Evolutionary conservation across 495 filamentous ascomycete genomes (phyloP).

Genomic region (Coniosporium apollinis): DNA sequence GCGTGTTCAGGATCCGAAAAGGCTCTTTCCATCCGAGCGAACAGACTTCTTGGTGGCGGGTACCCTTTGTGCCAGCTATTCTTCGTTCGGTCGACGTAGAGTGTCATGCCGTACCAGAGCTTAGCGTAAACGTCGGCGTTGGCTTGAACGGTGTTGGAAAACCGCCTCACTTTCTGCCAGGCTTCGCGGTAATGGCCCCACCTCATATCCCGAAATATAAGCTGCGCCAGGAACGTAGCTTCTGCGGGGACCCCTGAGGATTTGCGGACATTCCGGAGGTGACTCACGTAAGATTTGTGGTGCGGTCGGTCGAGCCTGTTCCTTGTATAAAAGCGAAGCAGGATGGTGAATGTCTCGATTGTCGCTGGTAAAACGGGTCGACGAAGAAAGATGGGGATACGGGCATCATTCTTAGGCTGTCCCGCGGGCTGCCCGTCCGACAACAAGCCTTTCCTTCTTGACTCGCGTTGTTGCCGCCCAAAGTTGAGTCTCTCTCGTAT

Average conservation of each 20-base stretch:
- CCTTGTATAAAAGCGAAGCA: no score
- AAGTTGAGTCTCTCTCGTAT: conserved; percentile 46
- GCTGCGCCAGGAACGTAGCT: no score
- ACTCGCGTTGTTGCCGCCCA: conserved; percentile 29
- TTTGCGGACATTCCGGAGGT: no score
- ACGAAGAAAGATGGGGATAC: conserved; percentile 23
- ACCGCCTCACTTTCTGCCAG: no score
- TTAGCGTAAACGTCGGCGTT: no score
- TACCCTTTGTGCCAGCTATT: conserved; percentile 24
- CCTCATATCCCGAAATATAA: no score
- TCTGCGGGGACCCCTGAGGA: no score
- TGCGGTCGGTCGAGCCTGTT: no score
- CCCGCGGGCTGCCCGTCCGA: no score
- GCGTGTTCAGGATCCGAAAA: conserved; percentile 18
- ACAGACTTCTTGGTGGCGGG: conserved; percentile 36
- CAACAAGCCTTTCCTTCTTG: not conserved
- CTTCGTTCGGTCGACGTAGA: conserved; percentile 32
- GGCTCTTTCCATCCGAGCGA: conserved; percentile 44
- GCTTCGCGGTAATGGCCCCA: no score
- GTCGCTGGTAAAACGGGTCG: conserved; percentile 40
- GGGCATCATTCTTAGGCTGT: conserved; percentile 8
- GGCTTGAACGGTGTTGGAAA: no score
- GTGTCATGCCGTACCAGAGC: conserved; percentile 44
- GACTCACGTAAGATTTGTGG: no score
- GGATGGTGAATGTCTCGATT: conserved; percentile 59